Conservation (phyloP, 768 basidiomycete species). For the Dioszegia crocea region DNA sequence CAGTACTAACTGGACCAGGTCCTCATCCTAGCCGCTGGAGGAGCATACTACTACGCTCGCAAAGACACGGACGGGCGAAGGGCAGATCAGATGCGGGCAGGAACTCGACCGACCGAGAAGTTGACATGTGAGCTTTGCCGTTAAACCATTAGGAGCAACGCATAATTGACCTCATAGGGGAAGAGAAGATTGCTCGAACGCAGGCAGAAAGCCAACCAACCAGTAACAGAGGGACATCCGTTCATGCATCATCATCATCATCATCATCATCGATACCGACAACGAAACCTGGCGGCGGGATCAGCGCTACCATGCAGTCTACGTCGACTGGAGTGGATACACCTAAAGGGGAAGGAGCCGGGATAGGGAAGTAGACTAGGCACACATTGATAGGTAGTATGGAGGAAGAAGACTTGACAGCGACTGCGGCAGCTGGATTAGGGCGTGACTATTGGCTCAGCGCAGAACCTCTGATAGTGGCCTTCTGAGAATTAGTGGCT, state of each 20-base stretch:
- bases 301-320: slow-evolving; percentile 5
- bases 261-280: not conserved
- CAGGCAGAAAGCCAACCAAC: not conserved
- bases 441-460: not conserved
- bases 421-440: not conserved
- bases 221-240: not conserved
- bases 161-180: too few relatives aligned
- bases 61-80: slow-evolving; percentile 25
- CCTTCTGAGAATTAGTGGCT: too few relatives aligned
- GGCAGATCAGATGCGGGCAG: slow-evolving; percentile 17
- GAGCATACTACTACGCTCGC: slow-evolving; percentile 29
- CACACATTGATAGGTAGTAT: too few relatives aligned
- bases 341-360: not conserved
- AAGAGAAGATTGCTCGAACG: slow-evolving; percentile 12
- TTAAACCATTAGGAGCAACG: too few relatives aligned
- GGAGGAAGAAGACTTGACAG: too few relatives aligned
- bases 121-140: slow-evolving; percentile 25
- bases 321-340: slow-evolving; percentile 18
- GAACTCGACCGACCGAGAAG: slow-evolving; percentile 23
- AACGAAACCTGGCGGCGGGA: not conserved
- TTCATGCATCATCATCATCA: not conserved
- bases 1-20: slow-evolving; percentile 21
- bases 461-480: too few relatives aligned
- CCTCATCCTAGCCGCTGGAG: slow-evolving; percentile 29
- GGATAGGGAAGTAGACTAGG: too few relatives aligned